Evolutionary conservation across 768 basidiomycete genomes (phyloP).

Genomic region (Pleurotus tuoliensis): DNA sequence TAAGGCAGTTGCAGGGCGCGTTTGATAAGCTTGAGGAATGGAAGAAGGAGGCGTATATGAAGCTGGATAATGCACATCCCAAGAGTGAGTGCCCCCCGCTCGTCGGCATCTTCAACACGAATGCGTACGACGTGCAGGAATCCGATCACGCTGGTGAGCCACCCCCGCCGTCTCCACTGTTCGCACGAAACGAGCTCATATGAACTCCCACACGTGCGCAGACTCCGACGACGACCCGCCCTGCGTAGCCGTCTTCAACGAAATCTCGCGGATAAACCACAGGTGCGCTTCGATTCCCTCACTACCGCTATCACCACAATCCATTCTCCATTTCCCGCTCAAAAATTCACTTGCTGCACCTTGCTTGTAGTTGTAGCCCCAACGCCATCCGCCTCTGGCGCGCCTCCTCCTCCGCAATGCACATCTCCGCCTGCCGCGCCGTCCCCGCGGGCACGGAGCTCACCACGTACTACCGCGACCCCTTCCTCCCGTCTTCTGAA

Average conservation of each 20-base stretch:
- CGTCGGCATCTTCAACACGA: no score
- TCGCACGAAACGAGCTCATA: no score
- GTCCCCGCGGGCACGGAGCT: background rate
- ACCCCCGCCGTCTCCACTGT: no score
- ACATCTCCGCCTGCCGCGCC: background rate
- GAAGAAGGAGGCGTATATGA: no score
- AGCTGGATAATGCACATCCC: no score
- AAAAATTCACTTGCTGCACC: background rate
- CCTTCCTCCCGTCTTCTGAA: background rate
- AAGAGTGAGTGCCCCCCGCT: no score
- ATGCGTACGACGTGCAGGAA: no score
- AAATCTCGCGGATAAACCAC: slow-evolving; percentile 8
- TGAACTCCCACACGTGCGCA: no score
- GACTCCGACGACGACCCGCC: background rate
- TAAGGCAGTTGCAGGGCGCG: no score
- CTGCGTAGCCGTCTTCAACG: slow-evolving; percentile 5
- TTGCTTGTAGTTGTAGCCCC: slow-evolving; percentile 2
- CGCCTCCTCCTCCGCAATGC: background rate
- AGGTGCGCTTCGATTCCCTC: background rate
- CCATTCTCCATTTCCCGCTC: background rate
- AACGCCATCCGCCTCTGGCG: slow-evolving; percentile 1
- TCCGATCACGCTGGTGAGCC: no score
- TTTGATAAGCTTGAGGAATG: no score
- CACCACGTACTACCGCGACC: background rate
- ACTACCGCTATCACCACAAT: no score